Evolutionary conservation across 1,284 basidiomycete species (phyloP).

Genomic region (Marasmius fiardii): DNA sequence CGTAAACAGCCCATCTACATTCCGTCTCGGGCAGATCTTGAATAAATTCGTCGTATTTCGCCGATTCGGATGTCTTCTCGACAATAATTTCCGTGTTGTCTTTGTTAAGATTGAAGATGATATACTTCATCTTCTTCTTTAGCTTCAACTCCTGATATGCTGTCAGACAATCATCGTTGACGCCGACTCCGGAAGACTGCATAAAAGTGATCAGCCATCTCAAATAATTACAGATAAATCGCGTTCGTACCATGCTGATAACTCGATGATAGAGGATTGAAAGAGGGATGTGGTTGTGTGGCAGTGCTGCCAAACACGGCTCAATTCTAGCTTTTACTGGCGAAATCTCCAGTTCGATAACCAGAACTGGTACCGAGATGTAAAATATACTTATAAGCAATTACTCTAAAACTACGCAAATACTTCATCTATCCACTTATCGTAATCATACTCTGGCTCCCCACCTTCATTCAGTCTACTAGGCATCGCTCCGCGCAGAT

Average conservation of each 20-base stretch:
- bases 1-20: slow-evolving; percentile 91
- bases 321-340: neutral
- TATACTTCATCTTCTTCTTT: slow-evolving; percentile 82
- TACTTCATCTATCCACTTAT: slow-evolving; percentile 74
- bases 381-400: neutral
- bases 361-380: neutral
- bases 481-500: slow-evolving; percentile 79
- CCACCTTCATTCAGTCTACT: slow-evolving; percentile 44
- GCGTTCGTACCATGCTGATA: neutral
- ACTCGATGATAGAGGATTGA: neutral
- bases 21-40: slow-evolving; percentile 71
- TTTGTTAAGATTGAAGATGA: slow-evolving; percentile 75
- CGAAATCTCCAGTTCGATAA: too few species aligned
- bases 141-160: slow-evolving; percentile 80
- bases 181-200: slow-evolving; percentile 67
- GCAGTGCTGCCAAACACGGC: neutral
- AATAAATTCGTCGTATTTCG: slow-evolving; percentile 78
- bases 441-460: slow-evolving; percentile 75
- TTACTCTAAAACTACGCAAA: slow-evolving; percentile 45
- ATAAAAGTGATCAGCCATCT: neutral
- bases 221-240: neutral
- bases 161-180: slow-evolving; percentile 57
- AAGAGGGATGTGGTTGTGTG: neutral
- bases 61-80: slow-evolving; percentile 48
- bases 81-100: slow-evolving; percentile 76